These are phyloP conservation scores for Plectosphaerella plurivora DNA, from an alignment of 2,329 filamentous ascomycete genomes.

Conservation along the genomic window DNA sequence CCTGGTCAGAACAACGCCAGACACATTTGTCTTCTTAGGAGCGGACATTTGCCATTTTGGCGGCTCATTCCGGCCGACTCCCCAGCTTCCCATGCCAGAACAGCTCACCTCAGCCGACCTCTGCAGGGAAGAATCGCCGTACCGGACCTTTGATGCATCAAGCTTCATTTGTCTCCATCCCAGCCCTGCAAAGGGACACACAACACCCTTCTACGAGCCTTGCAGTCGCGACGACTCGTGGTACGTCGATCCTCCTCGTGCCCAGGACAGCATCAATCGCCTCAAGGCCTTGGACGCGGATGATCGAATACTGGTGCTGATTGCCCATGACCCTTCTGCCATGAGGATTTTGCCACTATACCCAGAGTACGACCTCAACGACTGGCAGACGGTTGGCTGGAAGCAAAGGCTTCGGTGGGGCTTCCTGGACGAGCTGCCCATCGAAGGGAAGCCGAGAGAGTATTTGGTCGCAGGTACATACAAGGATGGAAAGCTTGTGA, in stretches of 20 bases:
- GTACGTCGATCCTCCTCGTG: slow-evolving; percentile 10
- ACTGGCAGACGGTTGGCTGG: slow-evolving; percentile 2
- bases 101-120: neutral
- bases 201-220: slow-evolving; percentile 4
- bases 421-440: slow-evolving; percentile 4
- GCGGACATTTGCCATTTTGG: slow-evolving; percentile 24
- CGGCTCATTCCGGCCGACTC: slow-evolving; percentile 28
- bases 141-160: neutral
- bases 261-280: slow-evolving; percentile 4
- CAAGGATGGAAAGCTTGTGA: slow-evolving; percentile 3
- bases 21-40: slow-evolving; percentile 3
- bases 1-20: slow-evolving; percentile 1
- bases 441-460: neutral
- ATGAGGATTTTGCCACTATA: slow-evolving; percentile 4
- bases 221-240: slow-evolving; percentile 8
- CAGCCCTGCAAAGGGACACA: neutral
- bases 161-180: slow-evolving; percentile 1
- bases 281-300: slow-evolving; percentile 10
- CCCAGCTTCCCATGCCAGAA: slow-evolving; percentile 18
- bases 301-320: slow-evolving; percentile 10
- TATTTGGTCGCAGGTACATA: slow-evolving; percentile 6
- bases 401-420: slow-evolving; percentile 3
- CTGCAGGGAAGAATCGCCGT: neutral
- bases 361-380: neutral
- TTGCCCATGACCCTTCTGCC: slow-evolving; percentile 11